phyloP scores from a whole-genome alignment of 176 grass and related monocot genomes.

The Eleusine coracana region DNA sequence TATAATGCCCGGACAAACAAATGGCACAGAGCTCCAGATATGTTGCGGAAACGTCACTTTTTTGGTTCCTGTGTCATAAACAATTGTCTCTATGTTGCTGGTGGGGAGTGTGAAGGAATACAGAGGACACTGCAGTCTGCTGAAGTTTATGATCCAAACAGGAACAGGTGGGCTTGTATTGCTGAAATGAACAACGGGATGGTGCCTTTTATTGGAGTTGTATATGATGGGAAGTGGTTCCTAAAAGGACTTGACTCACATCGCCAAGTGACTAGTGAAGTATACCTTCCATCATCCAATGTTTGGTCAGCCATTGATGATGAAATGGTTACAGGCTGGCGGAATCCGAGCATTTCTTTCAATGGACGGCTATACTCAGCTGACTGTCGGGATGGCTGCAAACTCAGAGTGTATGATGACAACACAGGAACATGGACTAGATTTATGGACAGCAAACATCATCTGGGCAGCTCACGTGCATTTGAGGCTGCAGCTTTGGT shows the following conservation, averaged over 20 bases:
- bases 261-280: slow-evolving; percentile 67
- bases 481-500: slow-evolving; percentile 86
- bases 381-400: slow-evolving; percentile 86
- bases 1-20: slow-evolving; percentile 91
- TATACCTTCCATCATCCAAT: slow-evolving; percentile 61
- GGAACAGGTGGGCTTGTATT: slow-evolving; percentile 74
- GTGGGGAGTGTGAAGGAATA: slow-evolving; percentile 87
- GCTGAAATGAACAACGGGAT: slow-evolving; percentile 83
- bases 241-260: slow-evolving; percentile 76
- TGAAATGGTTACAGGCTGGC: slow-evolving; percentile 82
- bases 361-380: slow-evolving; percentile 73
- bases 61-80: slow-evolving; percentile 87
- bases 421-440: slow-evolving; percentile 66
- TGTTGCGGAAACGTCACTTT: slow-evolving; percentile 84
- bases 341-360: slow-evolving; percentile 72
- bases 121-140: slow-evolving; percentile 69
- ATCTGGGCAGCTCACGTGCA: slow-evolving; percentile 69
- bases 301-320: slow-evolving; percentile 60
- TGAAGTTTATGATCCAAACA: slow-evolving; percentile 85
- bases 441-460: slow-evolving; percentile 74
- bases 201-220: slow-evolving; percentile 89
- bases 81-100: slow-evolving; percentile 87
- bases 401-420: slow-evolving; percentile 74
- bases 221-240: slow-evolving; percentile 81
- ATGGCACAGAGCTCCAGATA: slow-evolving; percentile 91